These are phyloP conservation scores for Alloteropsis angusta DNA, from an alignment of 202 grass and related monocot genomes.

Conservation along the genomic window DNA sequence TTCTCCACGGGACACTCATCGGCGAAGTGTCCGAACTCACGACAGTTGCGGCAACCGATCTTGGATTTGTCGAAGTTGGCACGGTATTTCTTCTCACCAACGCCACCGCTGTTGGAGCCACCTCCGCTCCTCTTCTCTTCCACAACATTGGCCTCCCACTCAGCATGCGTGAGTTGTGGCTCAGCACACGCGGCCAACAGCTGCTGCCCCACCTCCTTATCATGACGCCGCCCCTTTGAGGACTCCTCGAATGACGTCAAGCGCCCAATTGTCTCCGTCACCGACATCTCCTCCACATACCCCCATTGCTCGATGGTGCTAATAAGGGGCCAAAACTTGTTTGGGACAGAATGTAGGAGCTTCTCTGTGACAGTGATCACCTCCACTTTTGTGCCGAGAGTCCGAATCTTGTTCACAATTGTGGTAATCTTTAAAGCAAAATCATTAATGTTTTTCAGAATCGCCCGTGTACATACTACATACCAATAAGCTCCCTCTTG, in stretches of 20 bases:
- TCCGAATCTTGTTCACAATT: not conserved
- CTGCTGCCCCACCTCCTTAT: too few species aligned
- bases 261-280: not conserved
- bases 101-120: not conserved
- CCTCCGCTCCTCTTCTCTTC: too few species aligned
- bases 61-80: not conserved
- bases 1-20: too few species aligned
- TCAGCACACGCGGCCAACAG: not conserved
- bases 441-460: not conserved
- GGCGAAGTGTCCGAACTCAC: too few species aligned
- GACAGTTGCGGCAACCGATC: too few species aligned
- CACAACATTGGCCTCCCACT: too few species aligned
- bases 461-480: not conserved
- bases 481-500: not conserved
- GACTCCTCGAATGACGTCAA: too few species aligned
- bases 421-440: not conserved
- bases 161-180: not conserved
- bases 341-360: not conserved
- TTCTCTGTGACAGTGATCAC: not conserved
- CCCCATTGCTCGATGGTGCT: not conserved
- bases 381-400: not conserved
- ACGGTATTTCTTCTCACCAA: not conserved
- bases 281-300: not conserved
- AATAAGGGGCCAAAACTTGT: not conserved
- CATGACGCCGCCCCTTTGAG: too few species aligned